These are phyloP conservation scores for Mollisia scopiformis DNA, from an alignment of 2,329 filamentous ascomycete genomes.

Conservation along the genomic window DNA sequence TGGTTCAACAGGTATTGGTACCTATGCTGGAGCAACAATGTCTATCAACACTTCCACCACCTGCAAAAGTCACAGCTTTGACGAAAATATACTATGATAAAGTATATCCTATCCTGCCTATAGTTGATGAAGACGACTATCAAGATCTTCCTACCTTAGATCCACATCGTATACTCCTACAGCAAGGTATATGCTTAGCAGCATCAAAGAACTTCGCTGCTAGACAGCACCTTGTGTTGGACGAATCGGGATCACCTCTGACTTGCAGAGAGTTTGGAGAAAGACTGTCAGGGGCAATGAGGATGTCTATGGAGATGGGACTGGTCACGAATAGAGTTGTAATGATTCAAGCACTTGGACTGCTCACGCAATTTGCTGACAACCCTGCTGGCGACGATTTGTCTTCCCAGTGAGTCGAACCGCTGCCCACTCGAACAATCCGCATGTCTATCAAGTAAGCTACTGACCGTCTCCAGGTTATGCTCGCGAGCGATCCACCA, in stretches of 20 bases:
- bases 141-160: conserved; percentile 39
- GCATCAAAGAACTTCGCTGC: conserved; percentile 54
- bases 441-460: no score
- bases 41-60: conserved; percentile 50
- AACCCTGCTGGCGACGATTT: conserved; percentile 56
- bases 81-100: conserved; percentile 42
- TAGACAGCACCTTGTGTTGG: conserved; percentile 42
- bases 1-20: conserved; percentile 24
- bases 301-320: conserved; percentile 49
- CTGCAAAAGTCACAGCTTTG: conserved; percentile 49
- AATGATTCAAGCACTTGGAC: conserved; percentile 55
- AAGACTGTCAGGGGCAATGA: conserved; percentile 28
- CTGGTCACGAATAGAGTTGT: conserved; percentile 57
- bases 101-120: conserved; percentile 34
- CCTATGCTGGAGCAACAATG: conserved; percentile 32
- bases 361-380: conserved; percentile 63
- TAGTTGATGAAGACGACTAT: conserved; percentile 30
- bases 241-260: conserved; percentile 11
- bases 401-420: conserved; percentile 49
- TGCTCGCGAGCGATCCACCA: conserved; percentile 59
- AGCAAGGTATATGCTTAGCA: conserved; percentile 58
- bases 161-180: conserved; percentile 45
- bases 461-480: conserved; percentile 33
- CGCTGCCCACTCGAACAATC: no score
- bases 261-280: conserved; percentile 28